Conservation (phyloP, 164 flowering plant species). For the Piper longum region DNA sequence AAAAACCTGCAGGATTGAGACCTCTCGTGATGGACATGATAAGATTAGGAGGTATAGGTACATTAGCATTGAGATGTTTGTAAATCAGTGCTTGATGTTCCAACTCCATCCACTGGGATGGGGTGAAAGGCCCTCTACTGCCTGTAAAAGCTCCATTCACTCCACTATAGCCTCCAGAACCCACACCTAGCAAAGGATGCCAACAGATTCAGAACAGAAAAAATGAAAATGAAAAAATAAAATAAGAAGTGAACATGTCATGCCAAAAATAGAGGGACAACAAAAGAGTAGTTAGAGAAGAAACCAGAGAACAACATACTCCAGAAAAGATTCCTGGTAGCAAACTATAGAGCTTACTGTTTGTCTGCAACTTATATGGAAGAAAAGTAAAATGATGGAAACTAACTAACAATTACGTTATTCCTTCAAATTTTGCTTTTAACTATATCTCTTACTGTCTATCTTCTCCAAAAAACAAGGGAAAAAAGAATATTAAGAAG, state of each 20-base stretch:
- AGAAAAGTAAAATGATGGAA: slow-evolving; percentile 2
- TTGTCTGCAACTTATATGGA: slow-evolving; percentile 11
- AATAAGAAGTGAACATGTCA: background rate
- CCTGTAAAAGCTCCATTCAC: slow-evolving; percentile 43
- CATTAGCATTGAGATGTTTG: slow-evolving; percentile 64
- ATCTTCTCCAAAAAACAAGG: background rate
- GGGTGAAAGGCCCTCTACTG: slow-evolving; percentile 66
- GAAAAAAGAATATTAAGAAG: background rate
- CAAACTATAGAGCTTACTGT: background rate
- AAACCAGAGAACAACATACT: too few relatives aligned
- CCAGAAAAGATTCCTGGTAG: slow-evolving; percentile 3
- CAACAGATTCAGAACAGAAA: slow-evolving; percentile 2
- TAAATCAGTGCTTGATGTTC: slow-evolving; percentile 89
- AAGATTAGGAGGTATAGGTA: slow-evolving; percentile 61
- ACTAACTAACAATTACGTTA: background rate
- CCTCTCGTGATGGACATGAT: slow-evolving; percentile 61
- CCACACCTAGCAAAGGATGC: slow-evolving; percentile 24
- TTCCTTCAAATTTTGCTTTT: background rate
- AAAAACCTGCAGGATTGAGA: slow-evolving; percentile 39
- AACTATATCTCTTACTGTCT: background rate
- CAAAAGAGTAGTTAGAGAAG: too few relatives aligned
- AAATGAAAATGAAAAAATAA: background rate
- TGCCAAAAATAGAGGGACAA: background rate
- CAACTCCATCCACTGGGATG: slow-evolving; percentile 85
- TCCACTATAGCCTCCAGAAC: slow-evolving; percentile 32